Conservation (phyloP, 306 rosid genomes). For the Albizia julibrissin region DNA sequence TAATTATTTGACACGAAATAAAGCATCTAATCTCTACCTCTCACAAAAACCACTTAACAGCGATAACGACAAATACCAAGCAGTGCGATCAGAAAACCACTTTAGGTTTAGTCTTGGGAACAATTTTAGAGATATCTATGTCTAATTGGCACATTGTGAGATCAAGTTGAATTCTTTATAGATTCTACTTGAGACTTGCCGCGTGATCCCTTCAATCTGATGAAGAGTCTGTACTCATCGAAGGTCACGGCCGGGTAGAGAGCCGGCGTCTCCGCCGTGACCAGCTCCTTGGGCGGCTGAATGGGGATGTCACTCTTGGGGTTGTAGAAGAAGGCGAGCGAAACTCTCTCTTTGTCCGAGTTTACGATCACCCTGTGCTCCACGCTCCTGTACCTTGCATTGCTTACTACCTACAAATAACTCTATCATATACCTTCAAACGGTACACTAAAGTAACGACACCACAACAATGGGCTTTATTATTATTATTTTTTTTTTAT, state of each 20-base stretch:
- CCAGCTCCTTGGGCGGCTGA: slow-evolving; percentile 61
- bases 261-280: slow-evolving; percentile 54
- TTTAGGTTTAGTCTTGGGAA: too few species aligned
- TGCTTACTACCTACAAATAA: slow-evolving; percentile 44
- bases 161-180: slow-evolving; percentile 12
- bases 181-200: slow-evolving; percentile 89
- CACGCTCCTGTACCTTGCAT: slow-evolving; percentile 80
- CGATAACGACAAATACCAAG: too few species aligned
- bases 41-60: too few species aligned
- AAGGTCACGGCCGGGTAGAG: slow-evolving; percentile 71
- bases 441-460: too few species aligned
- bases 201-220: slow-evolving; percentile 70
- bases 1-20: too few species aligned
- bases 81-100: too few species aligned
- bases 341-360: slow-evolving; percentile 66
- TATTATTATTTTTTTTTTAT: too few species aligned
- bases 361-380: slow-evolving; percentile 92
- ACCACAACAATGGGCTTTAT: too few species aligned
- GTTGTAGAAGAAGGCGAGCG: slow-evolving; percentile 87
- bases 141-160: too few species aligned
- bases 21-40: too few species aligned
- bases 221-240: slow-evolving; percentile 72
- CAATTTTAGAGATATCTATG: too few species aligned
- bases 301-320: slow-evolving; percentile 81
- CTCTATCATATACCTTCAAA: too few species aligned